phyloP scores from a whole-genome alignment of 148 eudicot species.

The Amaranthus hypochondriacus region DNA sequence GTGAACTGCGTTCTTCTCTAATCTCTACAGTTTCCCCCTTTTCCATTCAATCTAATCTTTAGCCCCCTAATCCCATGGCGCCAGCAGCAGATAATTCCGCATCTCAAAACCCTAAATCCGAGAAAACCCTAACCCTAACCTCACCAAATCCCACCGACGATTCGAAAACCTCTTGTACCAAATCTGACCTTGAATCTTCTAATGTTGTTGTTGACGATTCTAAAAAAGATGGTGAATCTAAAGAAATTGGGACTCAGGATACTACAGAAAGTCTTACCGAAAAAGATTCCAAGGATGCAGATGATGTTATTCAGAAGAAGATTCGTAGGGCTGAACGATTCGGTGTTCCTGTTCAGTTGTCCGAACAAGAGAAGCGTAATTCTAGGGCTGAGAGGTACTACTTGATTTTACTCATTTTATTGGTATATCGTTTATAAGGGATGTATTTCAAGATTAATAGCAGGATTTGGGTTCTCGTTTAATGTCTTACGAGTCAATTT shows the following conservation, averaged over 20 bases:
- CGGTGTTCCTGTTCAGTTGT: constrained; percentile 65
- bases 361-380: constrained; percentile 71
- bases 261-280: neutral
- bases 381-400: constrained; percentile 72
- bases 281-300: constrained; percentile 22
- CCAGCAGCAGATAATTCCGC: constrained; percentile 22
- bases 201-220: neutral
- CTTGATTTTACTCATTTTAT: neutral
- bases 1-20: too few species aligned
- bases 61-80: constrained; percentile 29
- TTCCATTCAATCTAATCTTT: neutral
- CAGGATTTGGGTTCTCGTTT: too few species aligned
- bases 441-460: too few species aligned
- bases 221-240: neutral
- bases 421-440: neutral
- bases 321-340: constrained; percentile 76
- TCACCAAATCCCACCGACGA: constrained; percentile 17
- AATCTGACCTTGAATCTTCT: neutral
- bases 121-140: constrained; percentile 29
- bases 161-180: constrained; percentile 6
- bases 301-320: constrained; percentile 56
- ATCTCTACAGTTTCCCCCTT: neutral
- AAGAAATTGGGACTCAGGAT: too few species aligned
- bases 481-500: too few species aligned
- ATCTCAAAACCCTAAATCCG: constrained; percentile 18